phyloP scores from a whole-genome alignment of 176 grass and related monocot genomes.

The Alopecurus myosuroides region DNA sequence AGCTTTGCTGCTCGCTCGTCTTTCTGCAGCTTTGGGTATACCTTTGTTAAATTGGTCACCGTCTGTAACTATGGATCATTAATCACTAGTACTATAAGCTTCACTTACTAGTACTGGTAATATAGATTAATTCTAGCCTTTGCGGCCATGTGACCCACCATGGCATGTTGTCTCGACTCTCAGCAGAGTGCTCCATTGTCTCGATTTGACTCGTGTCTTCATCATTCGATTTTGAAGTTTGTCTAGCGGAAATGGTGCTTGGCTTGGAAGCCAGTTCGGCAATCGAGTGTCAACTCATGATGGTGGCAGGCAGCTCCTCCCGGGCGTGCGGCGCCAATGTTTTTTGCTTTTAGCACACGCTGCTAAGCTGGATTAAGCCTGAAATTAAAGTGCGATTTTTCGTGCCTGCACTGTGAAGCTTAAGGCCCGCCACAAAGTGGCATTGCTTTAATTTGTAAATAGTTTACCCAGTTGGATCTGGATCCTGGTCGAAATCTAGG shows the following conservation, averaged over 20 bases:
- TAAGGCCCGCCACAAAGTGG: neutral
- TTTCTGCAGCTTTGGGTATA: conserved; percentile 19
- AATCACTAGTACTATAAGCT: neutral
- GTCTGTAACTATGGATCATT: conserved; percentile 23
- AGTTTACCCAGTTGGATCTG: neutral
- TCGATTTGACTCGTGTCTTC: neutral
- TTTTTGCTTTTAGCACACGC: neutral
- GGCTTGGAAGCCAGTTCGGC: conserved; percentile 18
- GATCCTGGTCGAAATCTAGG: neutral
- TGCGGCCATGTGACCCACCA: neutral
- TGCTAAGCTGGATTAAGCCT: too few species aligned
- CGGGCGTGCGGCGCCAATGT: neutral
- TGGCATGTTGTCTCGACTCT: neutral
- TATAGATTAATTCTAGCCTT: conserved; percentile 15
- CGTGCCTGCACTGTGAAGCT: too few species aligned
- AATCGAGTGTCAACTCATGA: neutral
- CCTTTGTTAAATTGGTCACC: conserved; percentile 31
- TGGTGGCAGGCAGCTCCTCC: neutral
- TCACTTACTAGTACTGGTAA: neutral
- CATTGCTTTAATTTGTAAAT: neutral
- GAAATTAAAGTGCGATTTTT: too few species aligned
- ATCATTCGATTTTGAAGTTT: neutral
- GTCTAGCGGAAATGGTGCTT: conserved; percentile 20
- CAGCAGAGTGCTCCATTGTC: neutral
- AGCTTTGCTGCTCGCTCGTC: neutral